Conservation (phyloP, 2,329 filamentous ascomycete species). For the Colletotrichum limetticola region DNA sequence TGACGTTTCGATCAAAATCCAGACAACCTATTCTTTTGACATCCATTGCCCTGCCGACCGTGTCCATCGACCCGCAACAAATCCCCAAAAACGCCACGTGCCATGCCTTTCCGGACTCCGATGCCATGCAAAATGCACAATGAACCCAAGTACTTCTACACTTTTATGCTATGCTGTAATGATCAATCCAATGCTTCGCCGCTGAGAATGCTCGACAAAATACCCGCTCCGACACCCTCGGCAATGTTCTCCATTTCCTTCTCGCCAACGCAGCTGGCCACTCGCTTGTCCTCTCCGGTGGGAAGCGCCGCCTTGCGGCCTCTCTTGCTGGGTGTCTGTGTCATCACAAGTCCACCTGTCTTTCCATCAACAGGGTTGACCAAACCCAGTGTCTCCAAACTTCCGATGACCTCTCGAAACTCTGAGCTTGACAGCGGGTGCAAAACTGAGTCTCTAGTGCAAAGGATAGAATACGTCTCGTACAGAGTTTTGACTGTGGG, state of each 20-base stretch:
- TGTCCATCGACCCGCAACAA: constrained; percentile 2
- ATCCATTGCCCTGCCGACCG: constrained; percentile 2
- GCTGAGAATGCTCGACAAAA: constrained; percentile 70
- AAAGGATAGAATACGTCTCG: constrained; percentile 84
- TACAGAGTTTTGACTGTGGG: constrained; percentile 88
- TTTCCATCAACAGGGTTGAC: constrained; percentile 77
- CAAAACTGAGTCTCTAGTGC: constrained; percentile 87
- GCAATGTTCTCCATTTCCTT: constrained; percentile 81
- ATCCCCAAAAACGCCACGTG: constrained; percentile 35
- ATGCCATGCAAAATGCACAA: constrained; percentile 35
- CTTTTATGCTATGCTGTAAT: constrained; percentile 25
- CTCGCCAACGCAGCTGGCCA: constrained; percentile 83
- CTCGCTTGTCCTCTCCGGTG: constrained; percentile 76
- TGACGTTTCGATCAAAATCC: neutral
- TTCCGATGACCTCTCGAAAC: constrained; percentile 92
- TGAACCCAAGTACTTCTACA: constrained; percentile 6
- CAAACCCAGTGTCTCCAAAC: constrained; percentile 87
- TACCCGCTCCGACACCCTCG: constrained; percentile 69
- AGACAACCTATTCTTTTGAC: constrained; percentile 1
- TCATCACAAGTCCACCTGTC: constrained; percentile 71
- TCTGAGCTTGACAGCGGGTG: constrained; percentile 91
- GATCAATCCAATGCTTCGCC: constrained; percentile 67
- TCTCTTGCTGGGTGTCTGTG: constrained; percentile 78
- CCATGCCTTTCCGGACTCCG: constrained; percentile 24
- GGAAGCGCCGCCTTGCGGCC: constrained; percentile 66